Evolutionary conservation across 2,329 filamentous ascomycete species (phyloP), one percentile per base, ranked within the genome.

Genomic region (Aspergillus uvarum): DNA sequence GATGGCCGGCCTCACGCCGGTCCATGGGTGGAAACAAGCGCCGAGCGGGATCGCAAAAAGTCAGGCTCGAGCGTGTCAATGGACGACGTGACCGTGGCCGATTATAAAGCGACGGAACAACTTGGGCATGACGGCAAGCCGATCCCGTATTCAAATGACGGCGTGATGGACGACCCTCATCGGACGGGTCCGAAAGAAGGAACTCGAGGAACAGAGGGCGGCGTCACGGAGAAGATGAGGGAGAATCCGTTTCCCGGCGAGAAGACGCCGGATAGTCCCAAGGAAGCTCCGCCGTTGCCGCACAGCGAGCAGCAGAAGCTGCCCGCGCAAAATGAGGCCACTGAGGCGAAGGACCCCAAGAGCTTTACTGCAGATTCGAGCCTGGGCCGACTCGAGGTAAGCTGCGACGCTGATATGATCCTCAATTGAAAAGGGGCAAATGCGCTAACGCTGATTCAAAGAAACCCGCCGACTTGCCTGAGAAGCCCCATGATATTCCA

Each of bases 1-100:
- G 95, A 98, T 78, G 95, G 95, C 51, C 95, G 93, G 79, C 95
- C 95, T 51, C 94, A 97, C 73, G 86, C 89, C 21, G 95, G 95
- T 1, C 95, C 95, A 2, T 88, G 85, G 71, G 79, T 82, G 50
- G 80, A 82, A 64, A 81, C 79, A 5, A 76, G 67, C 47, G 79
- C 79, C 24, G 79, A 81, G 31, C 73, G 80, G 56, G 79, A 81
- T 62, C 75, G 78, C 60, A 81, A 81, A 63, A 68, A 73, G 64
- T 59, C 69, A 42, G 71, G 64, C 59, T 73, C 64, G 62, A 74
- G 71, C 62, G 71, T 72, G 29, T 74, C 77, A 32, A 74, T 76
- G 16, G 72, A 72, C 7, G 74, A 72, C 38, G 52, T 65, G 16
- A 31, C 59, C 24, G 71, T 65, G 35, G 63, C 58, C 11, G 67